Conservation (phyloP, 2,329 filamentous ascomycete genomes). For the Colletotrichum tamarilloi region DNA sequence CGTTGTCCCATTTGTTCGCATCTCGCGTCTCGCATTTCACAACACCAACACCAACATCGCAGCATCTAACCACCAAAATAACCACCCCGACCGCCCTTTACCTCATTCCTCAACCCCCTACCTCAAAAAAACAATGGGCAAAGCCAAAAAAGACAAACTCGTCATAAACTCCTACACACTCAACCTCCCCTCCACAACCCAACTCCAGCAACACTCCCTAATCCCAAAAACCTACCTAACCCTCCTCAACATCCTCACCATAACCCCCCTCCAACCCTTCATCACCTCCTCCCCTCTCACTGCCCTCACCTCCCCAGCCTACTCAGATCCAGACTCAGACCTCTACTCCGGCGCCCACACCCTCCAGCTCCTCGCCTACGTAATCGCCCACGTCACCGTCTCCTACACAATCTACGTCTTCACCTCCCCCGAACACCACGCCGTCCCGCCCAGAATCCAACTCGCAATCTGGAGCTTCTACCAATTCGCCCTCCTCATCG, state of each 20-base stretch:
- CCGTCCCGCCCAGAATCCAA: no score
- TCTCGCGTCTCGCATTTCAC: neutral
- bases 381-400: constrained; percentile 13
- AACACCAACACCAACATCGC: neutral
- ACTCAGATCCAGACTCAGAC: neutral
- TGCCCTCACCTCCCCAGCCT: constrained; percentile 5
- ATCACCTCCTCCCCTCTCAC: constrained; percentile 13
- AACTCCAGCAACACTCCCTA: neutral
- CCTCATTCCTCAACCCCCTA: no score
- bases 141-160: neutral
- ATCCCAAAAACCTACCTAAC: constrained; percentile 9
- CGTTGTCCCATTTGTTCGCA: no score
- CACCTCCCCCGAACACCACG: constrained; percentile 2
- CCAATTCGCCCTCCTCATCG: constrained; percentile 12
- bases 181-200: no score
- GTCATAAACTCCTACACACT: neutral
- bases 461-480: neutral
- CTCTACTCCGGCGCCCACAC: neutral
- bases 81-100: neutral
- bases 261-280: constrained; percentile 8
- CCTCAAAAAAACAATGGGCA: no score
- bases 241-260: constrained; percentile 22
- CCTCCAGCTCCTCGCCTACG: constrained; percentile 20
- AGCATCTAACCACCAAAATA: neutral
- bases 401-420: constrained; percentile 14